Evolutionary conservation across 495 filamentous ascomycete genomes (phyloP), one percentile per base, ranked within the genome.

Genomic region (Penicillium waksmanii): DNA sequence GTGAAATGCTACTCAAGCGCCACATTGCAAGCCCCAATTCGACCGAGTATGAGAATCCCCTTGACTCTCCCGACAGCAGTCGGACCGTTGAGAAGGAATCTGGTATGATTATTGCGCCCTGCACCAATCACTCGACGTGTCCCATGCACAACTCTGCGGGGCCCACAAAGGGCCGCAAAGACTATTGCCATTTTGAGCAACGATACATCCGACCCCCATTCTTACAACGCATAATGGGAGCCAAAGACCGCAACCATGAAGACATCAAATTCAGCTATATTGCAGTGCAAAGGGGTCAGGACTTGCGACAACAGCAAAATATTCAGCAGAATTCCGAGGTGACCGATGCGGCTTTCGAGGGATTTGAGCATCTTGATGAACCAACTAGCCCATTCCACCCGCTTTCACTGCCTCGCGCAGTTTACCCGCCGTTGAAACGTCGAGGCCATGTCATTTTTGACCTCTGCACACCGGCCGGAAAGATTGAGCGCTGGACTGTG

Each of bases 21-120:
- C 84, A 90, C 65, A 89, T 97, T 62, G 71, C 88, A 11, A 87
- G 88, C 42, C 87, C 89, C 5, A 81, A 73, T 15, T 80, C 84
- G 12, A 76, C 73, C 27, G 70, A 79, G 42, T 77, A 75, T 44
- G 78, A 75, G 40, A 69, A 75, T 42, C 56, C 71, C 51, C 65
- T 74, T 7, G 74, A 80, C 15, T 74, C 74, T 10, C 61, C 74
- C 1, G 68, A 63, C 6, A 70, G 73, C 13, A 63, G 66, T n/a
- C 61, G 68, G 3, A 70, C 74, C 19, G 65, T 77, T 1, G 53
- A 74, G 23, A 89, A 89, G 61, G 92, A 95, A 61, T 73, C 81
- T 1, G 95, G 93, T 61, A 93, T 93, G 87, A 97, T 98, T 63
- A 82, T 98, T 59, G 95, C 96, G 1, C 95, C 95, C 0, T 98